These are phyloP conservation scores for Leccinum variicolor DNA, from an alignment of 768 basidiomycete genomes.

Conservation along the genomic window DNA sequence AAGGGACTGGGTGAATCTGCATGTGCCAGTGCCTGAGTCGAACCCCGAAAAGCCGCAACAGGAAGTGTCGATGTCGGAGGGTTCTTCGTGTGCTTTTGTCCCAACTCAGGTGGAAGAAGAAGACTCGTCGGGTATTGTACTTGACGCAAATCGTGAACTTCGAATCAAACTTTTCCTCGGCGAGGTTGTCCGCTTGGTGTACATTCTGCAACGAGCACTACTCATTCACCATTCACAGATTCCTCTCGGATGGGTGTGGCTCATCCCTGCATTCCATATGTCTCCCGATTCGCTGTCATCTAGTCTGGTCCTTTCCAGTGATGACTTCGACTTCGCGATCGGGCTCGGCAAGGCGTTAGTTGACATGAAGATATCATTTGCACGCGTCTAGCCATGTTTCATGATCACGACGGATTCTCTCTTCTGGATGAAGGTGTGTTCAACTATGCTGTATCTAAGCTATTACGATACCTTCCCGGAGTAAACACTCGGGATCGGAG, in stretches of 20 bases:
- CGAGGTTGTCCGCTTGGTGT: constrained; percentile 41
- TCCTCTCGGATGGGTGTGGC: constrained; percentile 83
- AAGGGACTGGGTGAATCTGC: constrained; percentile 41
- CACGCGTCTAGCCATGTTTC: constrained; percentile 27
- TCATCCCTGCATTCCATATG: constrained; percentile 83
- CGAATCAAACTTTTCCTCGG: constrained; percentile 72
- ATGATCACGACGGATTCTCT: neutral
- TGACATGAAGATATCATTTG: constrained; percentile 63
- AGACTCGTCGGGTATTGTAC: constrained; percentile 43
- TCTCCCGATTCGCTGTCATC: constrained; percentile 41
- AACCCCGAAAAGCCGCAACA: constrained; percentile 1
- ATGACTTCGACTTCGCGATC: constrained; percentile 76
- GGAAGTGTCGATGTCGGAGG: neutral
- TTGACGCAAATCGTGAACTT: constrained; percentile 67
- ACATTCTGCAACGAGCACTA: neutral
- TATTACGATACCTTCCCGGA: neutral
- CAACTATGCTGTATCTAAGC: neutral
- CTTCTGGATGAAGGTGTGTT: neutral
- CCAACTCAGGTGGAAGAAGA: constrained; percentile 4
- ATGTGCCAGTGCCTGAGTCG: constrained; percentile 12
- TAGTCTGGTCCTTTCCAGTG: constrained; percentile 44
- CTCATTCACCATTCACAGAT: constrained; percentile 39
- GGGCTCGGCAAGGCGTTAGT: constrained; percentile 67
- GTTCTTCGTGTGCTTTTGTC: neutral
- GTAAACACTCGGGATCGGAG: neutral